These are phyloP conservation scores for Dalbergia cochinchinensis DNA, from an alignment of 306 rosid genomes.

Conservation along the genomic window DNA sequence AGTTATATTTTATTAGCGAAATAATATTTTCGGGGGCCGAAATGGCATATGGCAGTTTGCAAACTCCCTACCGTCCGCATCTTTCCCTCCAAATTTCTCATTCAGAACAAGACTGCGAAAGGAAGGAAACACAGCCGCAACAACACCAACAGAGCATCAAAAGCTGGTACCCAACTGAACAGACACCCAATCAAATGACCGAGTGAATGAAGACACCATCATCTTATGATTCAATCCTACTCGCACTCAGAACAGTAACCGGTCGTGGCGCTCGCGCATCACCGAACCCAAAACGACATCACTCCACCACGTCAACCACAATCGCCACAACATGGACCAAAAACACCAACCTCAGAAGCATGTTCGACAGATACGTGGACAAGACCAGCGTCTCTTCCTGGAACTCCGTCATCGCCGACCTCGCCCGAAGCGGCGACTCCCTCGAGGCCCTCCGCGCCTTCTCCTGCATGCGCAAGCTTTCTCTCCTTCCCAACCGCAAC, in stretches of 20 bases:
- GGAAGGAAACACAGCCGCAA: background rate
- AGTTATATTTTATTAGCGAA: too few relatives aligned
- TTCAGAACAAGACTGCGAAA: background rate
- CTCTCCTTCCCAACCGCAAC: conserved; percentile 72
- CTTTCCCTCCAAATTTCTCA: background rate
- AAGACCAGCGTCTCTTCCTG: conserved; percentile 69
- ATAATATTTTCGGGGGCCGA: too few relatives aligned
- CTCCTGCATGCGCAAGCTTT: conserved; percentile 79
- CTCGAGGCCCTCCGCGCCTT: conserved; percentile 82
- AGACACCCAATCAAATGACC: background rate
- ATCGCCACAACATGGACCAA: conserved; percentile 36
- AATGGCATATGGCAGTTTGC: too few relatives aligned
- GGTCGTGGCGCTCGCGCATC: background rate
- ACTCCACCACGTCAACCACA: background rate
- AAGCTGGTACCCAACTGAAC: background rate
- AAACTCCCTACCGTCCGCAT: too few relatives aligned
- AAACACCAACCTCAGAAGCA: conserved; percentile 58
- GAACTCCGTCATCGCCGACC: conserved; percentile 81
- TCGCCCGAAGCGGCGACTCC: conserved; percentile 81
- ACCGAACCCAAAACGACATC: conserved; percentile 33
- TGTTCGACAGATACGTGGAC: conserved; percentile 81
- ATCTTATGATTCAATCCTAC: background rate
- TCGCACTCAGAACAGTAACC: background rate
- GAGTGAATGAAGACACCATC: conserved; percentile 3
- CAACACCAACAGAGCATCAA: too few relatives aligned